phyloP scores from a whole-genome alignment of 108 stramenopile genomes.

The Nitzschia sp. region DNA sequence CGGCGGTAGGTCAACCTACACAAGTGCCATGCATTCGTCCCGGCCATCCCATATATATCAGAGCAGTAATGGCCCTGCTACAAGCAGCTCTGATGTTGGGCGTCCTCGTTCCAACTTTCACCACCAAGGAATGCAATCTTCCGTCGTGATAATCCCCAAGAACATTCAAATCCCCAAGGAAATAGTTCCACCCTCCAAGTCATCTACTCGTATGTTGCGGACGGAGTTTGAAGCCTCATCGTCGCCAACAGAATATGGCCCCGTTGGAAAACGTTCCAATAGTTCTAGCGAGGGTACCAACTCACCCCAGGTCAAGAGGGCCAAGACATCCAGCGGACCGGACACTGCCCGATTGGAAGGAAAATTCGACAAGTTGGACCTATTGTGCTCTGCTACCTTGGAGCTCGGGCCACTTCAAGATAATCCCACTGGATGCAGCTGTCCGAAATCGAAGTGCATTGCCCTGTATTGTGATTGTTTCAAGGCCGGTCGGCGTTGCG shows the following conservation, averaged over 20 bases:
- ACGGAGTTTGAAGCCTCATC: not conserved
- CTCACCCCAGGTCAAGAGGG: conserved; percentile 17
- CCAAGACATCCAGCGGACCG: not conserved
- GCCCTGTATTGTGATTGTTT: conserved; percentile 95
- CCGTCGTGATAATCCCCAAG: conserved; percentile 16
- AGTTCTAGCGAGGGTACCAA: conserved; percentile 1
- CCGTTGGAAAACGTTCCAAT: not conserved
- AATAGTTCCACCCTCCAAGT: not conserved
- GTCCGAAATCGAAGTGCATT: conserved; percentile 82
- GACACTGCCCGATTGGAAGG: not conserved
- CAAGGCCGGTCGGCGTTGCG: conserved; percentile 73
- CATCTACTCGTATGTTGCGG: not conserved
- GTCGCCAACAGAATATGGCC: not conserved
- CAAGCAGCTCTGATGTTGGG: not conserved
- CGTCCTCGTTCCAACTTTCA: not conserved
- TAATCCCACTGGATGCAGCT: conserved; percentile 73
- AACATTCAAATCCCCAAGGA: conserved; percentile 28
- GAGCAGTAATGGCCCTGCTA: too few relatives aligned
- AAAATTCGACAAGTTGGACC: conserved; percentile 38
- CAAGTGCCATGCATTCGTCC: not conserved
- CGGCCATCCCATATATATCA: not conserved
- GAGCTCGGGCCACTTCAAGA: conserved; percentile 55
- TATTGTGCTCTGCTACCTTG: conserved; percentile 47
- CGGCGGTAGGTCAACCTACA: not conserved
- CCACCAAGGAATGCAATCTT: not conserved